Conservation (phyloP, 1,284 basidiomycete species). For the Ceratobasidium sp. region DNA sequence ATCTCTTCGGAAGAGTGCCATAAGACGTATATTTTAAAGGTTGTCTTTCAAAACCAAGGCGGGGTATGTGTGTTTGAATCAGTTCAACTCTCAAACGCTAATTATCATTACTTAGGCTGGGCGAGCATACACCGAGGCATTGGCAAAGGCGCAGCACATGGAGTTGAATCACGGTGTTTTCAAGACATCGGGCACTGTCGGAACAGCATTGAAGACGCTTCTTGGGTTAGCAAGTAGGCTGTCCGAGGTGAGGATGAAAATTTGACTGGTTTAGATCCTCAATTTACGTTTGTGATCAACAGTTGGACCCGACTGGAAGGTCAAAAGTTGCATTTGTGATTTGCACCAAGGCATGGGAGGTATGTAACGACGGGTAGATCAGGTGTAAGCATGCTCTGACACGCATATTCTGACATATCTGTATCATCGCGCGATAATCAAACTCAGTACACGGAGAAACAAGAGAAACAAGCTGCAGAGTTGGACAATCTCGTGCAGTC, state of each 20-base stretch:
- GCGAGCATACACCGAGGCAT: neutral
- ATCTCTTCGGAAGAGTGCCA: neutral
- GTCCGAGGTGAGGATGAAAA: neutral
- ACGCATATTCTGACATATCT: neutral
- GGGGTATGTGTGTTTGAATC: neutral
- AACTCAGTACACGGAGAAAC: neutral
- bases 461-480: neutral
- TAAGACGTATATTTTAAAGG: neutral
- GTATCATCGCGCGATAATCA: neutral
- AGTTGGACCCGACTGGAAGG: neutral
- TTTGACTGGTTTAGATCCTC: too few relatives aligned
- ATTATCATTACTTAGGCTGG: neutral
- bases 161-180: neutral
- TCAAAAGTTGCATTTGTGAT: neutral
- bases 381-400: neutral
- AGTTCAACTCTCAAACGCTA: neutral
- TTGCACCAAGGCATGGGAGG: conserved; percentile 11
- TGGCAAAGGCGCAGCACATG: neutral
- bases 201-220: neutral
- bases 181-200: neutral
- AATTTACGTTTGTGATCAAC: too few relatives aligned
- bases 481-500: neutral
- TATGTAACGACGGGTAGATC: neutral
- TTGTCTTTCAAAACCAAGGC: neutral
- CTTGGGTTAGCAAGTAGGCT: neutral